Conservation (phyloP, 75 land plant species). For the Chamaecyparis obtusa region DNA sequence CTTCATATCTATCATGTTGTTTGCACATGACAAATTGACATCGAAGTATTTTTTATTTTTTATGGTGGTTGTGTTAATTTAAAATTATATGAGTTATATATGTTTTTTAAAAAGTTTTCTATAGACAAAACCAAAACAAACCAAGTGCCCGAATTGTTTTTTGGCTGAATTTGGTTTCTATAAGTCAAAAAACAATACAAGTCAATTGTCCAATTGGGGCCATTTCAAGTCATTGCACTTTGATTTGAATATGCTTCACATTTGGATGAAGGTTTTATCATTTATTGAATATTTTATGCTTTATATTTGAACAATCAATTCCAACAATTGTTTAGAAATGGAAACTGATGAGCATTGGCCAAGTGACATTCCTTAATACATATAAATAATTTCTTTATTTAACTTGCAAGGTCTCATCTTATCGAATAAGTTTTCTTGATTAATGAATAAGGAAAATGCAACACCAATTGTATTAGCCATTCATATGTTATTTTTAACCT, state of each 20-base stretch:
- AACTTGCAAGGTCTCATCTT: background rate
- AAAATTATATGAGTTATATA: too few relatives aligned
- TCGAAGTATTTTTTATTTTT: too few relatives aligned
- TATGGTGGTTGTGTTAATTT: too few relatives aligned
- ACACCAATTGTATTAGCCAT: background rate
- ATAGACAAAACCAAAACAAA: too few relatives aligned
- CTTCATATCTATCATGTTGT: too few relatives aligned
- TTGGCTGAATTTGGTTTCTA: too few relatives aligned
- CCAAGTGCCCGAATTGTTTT: too few relatives aligned
- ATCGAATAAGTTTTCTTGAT: background rate
- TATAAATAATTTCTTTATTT: background rate
- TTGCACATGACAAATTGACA: too few relatives aligned
- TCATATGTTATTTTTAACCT: background rate
- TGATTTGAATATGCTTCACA: background rate
- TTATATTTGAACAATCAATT: background rate
- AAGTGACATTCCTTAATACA: background rate
- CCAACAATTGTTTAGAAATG: background rate
- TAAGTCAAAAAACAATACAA: too few relatives aligned
- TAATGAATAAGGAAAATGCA: background rate
- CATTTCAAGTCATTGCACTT: background rate
- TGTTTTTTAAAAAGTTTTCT: too few relatives aligned
- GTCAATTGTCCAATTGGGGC: background rate
- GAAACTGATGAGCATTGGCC: background rate
- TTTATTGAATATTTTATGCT: background rate
- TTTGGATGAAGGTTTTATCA: background rate